phyloP scores from a whole-genome alignment of 352 stramenopile species.

The Globisporangium cylindrosporum region DNA sequence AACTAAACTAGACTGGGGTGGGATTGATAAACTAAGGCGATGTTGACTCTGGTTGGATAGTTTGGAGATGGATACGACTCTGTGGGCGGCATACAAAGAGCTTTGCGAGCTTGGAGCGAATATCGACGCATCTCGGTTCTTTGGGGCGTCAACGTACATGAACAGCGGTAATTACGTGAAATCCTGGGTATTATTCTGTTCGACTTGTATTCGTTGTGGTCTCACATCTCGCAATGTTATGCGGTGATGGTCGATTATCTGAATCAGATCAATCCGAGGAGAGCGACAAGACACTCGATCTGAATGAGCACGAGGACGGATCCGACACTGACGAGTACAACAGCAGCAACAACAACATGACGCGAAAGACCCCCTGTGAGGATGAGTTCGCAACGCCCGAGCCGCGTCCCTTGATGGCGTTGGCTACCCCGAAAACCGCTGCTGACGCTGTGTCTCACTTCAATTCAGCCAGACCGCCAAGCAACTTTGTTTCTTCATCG shows the following conservation, averaged over 20 bases:
- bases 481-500: conserved; percentile 10
- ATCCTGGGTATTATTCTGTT: neutral
- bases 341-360: conserved; percentile 18
- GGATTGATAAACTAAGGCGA: neutral
- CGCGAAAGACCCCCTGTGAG: conserved; percentile 21
- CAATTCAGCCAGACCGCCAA: conserved; percentile 13
- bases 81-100: conserved; percentile 93
- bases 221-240: neutral
- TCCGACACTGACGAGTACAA: conserved; percentile 27
- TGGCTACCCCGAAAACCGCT: conserved; percentile 20
- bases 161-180: conserved; percentile 15
- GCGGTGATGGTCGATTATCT: neutral
- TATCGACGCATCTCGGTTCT: conserved; percentile 62
- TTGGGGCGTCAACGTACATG: conserved; percentile 50
- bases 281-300: conserved; percentile 16
- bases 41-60: conserved; percentile 27
- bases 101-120: conserved; percentile 91
- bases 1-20: neutral
- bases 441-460: neutral
- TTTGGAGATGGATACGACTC: conserved; percentile 87
- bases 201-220: neutral
- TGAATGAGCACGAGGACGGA: conserved; percentile 15
- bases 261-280: conserved; percentile 15
- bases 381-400: conserved; percentile 34
- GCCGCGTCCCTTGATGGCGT: conserved; percentile 20